A percentile compares a stretch with the other conserved stretches of the same genome.
phyloP scores from a whole-genome alignment of 768 basidiomycete genomes.

The Leccinellum luteum region DNA sequence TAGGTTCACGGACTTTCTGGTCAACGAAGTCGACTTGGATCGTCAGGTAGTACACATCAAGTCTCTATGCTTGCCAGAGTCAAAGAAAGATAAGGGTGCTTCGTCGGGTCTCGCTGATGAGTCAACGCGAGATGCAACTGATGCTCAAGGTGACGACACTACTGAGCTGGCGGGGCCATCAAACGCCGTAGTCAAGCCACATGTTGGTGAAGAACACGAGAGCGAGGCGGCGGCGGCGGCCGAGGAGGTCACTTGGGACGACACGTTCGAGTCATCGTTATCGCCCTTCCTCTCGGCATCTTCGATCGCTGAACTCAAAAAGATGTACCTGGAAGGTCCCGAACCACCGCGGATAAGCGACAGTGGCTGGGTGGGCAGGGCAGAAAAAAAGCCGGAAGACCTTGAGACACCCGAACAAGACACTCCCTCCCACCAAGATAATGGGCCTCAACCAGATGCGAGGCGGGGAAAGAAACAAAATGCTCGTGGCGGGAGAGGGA shows the following conservation, averaged over 20 bases:
- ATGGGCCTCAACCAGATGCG: constrained; percentile 25
- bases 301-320: constrained; percentile 60
- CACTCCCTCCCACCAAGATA: neutral
- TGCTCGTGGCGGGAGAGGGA: constrained; percentile 40
- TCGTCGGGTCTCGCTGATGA: constrained; percentile 25
- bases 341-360: constrained; percentile 74
- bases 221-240: neutral
- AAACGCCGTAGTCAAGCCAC: neutral
- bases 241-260: constrained; percentile 60
- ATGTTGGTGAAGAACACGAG: neutral
- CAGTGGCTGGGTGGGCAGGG: constrained; percentile 66
- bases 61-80: constrained; percentile 68
- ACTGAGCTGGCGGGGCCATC: constrained; percentile 2
- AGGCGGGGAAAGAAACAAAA: constrained; percentile 41
- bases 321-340: constrained; percentile 78
- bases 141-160: constrained; percentile 8
- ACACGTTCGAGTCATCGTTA: constrained; percentile 53
- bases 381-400: constrained; percentile 32
- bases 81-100: constrained; percentile 38
- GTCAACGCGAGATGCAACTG: constrained; percentile 12
- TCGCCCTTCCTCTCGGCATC: constrained; percentile 61
- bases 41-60: constrained; percentile 80
- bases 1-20: constrained; percentile 97
- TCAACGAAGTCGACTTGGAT: constrained; percentile 85
- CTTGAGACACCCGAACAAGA: constrained; percentile 18